Conservation (phyloP, 2,329 filamentous ascomycete genomes). For the Aspergillus alliaceus region DNA sequence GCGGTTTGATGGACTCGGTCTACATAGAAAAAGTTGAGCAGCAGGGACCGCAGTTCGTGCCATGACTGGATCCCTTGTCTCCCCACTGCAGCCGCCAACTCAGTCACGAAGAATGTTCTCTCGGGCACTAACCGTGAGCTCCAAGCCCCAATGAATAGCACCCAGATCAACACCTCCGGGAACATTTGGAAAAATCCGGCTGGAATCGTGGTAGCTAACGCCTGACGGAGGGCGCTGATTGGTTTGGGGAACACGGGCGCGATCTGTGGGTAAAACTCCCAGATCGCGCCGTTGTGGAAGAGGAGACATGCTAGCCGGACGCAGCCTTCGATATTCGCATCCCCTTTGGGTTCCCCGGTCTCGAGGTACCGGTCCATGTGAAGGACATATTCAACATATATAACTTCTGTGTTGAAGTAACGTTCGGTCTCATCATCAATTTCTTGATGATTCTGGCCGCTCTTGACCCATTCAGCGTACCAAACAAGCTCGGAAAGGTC, state of each 20-base stretch:
- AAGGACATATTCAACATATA: slow-evolving; percentile 39
- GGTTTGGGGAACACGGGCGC: slow-evolving; percentile 37
- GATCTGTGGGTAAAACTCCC: slow-evolving; percentile 39
- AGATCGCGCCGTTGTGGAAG: slow-evolving; percentile 42
- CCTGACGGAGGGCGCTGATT: slow-evolving; percentile 31
- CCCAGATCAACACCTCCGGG: slow-evolving; percentile 37
- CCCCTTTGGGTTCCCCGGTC: slow-evolving; percentile 33
- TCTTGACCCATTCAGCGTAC: slow-evolving; percentile 40
- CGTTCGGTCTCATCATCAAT: slow-evolving; percentile 38
- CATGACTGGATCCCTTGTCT: slow-evolving; percentile 31
- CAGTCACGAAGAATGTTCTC: slow-evolving; percentile 33
- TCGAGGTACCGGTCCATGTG: slow-evolving; percentile 37
- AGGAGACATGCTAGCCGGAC: slow-evolving; percentile 38
- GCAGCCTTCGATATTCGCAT: slow-evolving; percentile 39
- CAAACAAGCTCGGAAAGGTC: slow-evolving; percentile 36
- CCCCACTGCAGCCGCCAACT: slow-evolving; percentile 29
- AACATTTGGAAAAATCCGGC: slow-evolving; percentile 33
- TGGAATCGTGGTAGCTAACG: slow-evolving; percentile 34
- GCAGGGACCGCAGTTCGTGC: slow-evolving; percentile 32
- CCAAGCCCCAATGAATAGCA: slow-evolving; percentile 37
- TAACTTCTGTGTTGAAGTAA: slow-evolving; percentile 43
- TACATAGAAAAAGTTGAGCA: slow-evolving; percentile 37
- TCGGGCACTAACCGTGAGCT: slow-evolving; percentile 25
- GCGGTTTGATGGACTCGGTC: slow-evolving; percentile 34
- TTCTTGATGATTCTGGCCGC: slow-evolving; percentile 24